Percentiles rank a stretch among this genome's conserved stretches.
phyloP scores from a whole-genome alignment of 2,329 filamentous ascomycete species.

The Zymoseptoria pseudotritici region DNA sequence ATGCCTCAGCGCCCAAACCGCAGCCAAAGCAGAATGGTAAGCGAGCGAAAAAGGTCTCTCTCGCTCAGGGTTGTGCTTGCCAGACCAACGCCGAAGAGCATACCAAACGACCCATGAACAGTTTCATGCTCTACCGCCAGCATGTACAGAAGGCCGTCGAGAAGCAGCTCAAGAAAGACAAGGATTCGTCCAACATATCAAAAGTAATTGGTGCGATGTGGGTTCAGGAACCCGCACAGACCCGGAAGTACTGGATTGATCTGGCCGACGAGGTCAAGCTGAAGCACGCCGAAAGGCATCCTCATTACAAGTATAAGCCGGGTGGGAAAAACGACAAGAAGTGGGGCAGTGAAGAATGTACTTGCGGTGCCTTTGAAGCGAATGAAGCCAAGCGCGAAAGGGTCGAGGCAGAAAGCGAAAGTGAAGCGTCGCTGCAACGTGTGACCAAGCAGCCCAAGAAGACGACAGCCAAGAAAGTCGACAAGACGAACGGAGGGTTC shows the following conservation, averaged over 20 bases:
- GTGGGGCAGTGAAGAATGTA: slow-evolving; percentile 8
- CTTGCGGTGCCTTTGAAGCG: slow-evolving; percentile 9
- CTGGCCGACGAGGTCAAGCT: not conserved
- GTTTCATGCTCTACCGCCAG: slow-evolving; percentile 2
- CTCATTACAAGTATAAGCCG: slow-evolving; percentile 7
- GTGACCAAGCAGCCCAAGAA: not conserved
- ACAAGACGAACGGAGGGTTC: not conserved
- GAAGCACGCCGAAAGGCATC: slow-evolving; percentile 5
- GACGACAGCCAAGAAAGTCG: not conserved
- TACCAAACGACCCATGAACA: not conserved
- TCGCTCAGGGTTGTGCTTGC: not conserved
- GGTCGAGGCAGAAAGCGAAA: not conserved
- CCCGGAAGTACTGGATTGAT: not conserved
- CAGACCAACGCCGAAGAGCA: not conserved
- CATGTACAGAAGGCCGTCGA: not conserved
- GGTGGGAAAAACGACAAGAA: not conserved
- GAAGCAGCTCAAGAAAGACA: not conserved
- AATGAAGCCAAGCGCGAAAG: slow-evolving; percentile 2
- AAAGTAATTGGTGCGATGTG: slow-evolving; percentile 1
- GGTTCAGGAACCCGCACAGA: not conserved
- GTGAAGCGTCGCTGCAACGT: not conserved
- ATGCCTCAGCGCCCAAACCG: not conserved
- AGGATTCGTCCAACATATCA: slow-evolving; percentile 1
- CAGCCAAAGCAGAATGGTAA: not conserved
- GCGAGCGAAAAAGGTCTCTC: not conserved